phyloP scores from a whole-genome alignment of 2,329 filamentous ascomycete genomes.

The Grosmannia clavigera region DNA sequence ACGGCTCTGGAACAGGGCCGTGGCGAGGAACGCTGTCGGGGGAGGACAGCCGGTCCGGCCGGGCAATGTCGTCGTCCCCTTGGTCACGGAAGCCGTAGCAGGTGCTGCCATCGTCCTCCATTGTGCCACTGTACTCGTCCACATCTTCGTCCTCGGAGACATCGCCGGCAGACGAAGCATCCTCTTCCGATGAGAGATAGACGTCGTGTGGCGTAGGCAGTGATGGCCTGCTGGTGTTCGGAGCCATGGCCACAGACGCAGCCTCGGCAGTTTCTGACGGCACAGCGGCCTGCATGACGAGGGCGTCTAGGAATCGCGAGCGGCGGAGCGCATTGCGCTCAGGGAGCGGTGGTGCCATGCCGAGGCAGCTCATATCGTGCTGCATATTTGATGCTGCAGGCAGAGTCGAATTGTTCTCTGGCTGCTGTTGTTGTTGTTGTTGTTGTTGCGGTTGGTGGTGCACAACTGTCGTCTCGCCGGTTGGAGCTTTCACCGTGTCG shows the following conservation, averaged over 20 bases:
- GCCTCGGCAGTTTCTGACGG: neutral
- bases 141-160: constrained; percentile 35
- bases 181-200: constrained; percentile 55
- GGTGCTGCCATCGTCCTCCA: constrained; percentile 24
- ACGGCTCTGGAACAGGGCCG: neutral
- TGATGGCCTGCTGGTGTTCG: constrained; percentile 9
- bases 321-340: constrained; percentile 36
- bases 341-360: constrained; percentile 31
- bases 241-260: constrained; percentile 11
- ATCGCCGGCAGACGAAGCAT: constrained; percentile 49
- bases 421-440: neutral
- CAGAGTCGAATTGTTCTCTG: neutral
- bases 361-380: constrained; percentile 6
- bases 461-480: neutral
- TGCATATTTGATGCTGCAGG: neutral
- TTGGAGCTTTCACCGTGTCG: neutral
- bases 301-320: constrained; percentile 29
- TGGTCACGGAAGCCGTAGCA: no score
- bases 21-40: neutral
- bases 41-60: neutral
- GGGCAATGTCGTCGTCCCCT: neutral
- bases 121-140: constrained; percentile 27
- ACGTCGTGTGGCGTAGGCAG: constrained; percentile 39
- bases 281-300: neutral
- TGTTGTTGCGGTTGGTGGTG: neutral